Evolutionary conservation across 2,329 filamentous ascomycete genomes (phyloP), one percentile per base, ranked within the genome.

Genomic region (Berkeleyomyces rouxiae): DNA sequence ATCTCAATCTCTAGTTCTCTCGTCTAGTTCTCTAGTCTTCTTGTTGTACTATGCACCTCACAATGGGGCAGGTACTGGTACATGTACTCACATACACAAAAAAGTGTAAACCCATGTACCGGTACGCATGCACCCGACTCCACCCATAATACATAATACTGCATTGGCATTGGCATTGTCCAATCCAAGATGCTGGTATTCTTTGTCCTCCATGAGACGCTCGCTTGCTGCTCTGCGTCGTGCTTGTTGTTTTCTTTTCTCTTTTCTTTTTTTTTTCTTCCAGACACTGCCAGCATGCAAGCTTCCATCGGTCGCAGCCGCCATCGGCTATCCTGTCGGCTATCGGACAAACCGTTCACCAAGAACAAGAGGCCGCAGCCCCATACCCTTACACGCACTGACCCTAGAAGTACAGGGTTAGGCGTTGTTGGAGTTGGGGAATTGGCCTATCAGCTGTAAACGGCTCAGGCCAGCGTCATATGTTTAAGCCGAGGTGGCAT

Each of bases 401-500:
- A 55, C 51, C 51, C 51, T 55, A 55, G 13, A 1, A 3, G 1
- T 0, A 2, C 51, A 4, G 4, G 23, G 7, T 4, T 55, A 55
- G 33, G 51, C 11, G 36, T 23, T 55, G 13, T 3, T 2, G 33
- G 33, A n/a, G n/a, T 43, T 43, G 42, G n/a, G 9, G 42, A 13
- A 11, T 43, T 11, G 42, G 23, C 23, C 42, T 39, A n/a, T 55
- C 33, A 55, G 51, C 49, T 53, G 33, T 55, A 53, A 39, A 6
- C 33, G 9, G 33, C 49, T 53, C 11, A 53, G 37, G 49, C 23
- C 23, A 23, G 23, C 23, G 23, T 23, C 23, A 23, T 23, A 23
- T 23, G 23, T 23, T 43, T 53, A 51, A 58, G 43, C 61, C 55
- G 55, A 63, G 61, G 51, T 46, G 43, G 42, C 51, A 53, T 43